Evolutionary conservation across 345 rosid species (phyloP), one percentile per base, ranked within the genome.

Genomic region (Melastoma malabathricum): DNA sequence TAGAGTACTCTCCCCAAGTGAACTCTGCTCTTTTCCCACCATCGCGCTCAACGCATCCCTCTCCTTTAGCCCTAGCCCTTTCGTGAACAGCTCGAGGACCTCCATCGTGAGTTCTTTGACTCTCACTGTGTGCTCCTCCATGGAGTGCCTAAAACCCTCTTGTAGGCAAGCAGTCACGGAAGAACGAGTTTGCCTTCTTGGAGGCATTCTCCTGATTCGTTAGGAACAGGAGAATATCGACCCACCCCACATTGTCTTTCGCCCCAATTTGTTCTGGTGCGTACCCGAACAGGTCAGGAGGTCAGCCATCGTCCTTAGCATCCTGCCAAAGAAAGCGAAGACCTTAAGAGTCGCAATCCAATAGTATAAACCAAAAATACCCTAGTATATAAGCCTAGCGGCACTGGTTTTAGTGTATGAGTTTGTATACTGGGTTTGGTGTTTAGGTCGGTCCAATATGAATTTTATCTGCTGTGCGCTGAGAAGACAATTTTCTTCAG

Each of bases 1-100:
- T n/a, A n/a, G n/a, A n/a, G 69, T 80, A 90, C 34, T 90, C 89
- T 48, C 47, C 52, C 98, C 98, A 90, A 19, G 92, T 83, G 76
- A 86, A 86, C 54, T 83, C 96, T 68, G 67, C 76, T 31, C 38
- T 31, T 31, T 70, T 22, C 80, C 86, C 38, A 71, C 6, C 63
- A 75, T 16, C 43, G 43, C 31, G 31, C 76, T 70, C 17, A 71
- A 18, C 47, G 38, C 64, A 41, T 68, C 64, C 51, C 64, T 59
- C 1, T 67, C 60, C 25, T 68, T 51, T 8, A 75, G 54, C 45
- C 59, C 62, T 3, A 75, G 47, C 18, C 69, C 76, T 6, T 67
- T 70, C 0, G 69, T 73, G 44, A 70, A 58, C 61, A 67, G 7
- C 34, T 74, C 70, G 34, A 62, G 14, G 15, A 67, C 68, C 48